phyloP scores from a whole-genome alignment of 345 rosid genomes.

The Arabis hirsuta region DNA sequence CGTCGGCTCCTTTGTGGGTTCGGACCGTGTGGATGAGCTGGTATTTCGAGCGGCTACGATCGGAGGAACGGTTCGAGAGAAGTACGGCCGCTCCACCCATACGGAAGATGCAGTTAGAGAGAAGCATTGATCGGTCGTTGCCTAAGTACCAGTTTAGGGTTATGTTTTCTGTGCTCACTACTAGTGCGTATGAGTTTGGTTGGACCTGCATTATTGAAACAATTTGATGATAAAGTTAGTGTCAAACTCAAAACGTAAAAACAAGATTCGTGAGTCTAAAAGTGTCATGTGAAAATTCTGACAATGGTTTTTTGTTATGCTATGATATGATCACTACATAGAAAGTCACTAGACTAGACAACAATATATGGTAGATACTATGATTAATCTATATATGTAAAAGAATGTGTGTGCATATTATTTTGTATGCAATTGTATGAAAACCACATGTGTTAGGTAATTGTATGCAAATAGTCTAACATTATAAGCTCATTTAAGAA shows the following conservation, averaged over 20 bases:
- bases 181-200: slow-evolving; percentile 85
- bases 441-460: background rate
- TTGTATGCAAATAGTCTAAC: background rate
- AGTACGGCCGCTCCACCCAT: slow-evolving; percentile 97
- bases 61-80: slow-evolving; percentile 71
- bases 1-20: slow-evolving; percentile 89
- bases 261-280: slow-evolving; percentile 2
- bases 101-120: slow-evolving; percentile 90
- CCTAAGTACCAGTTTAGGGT: slow-evolving; percentile 91
- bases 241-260: background rate
- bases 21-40: slow-evolving; percentile 93
- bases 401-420: background rate
- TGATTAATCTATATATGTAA: background rate
- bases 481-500: background rate
- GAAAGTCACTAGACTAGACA: background rate
- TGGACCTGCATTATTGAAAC: slow-evolving; percentile 55
- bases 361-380: background rate
- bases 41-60: slow-evolving; percentile 81
- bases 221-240: background rate
- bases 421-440: too few species aligned
- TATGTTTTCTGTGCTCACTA: slow-evolving; percentile 93
- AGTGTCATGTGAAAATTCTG: background rate
- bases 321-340: background rate
- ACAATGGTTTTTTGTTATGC: background rate
- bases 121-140: slow-evolving; percentile 90